Evolutionary conservation across 441 rosid species (phyloP).

Genomic region (Gossypium aridum): DNA sequence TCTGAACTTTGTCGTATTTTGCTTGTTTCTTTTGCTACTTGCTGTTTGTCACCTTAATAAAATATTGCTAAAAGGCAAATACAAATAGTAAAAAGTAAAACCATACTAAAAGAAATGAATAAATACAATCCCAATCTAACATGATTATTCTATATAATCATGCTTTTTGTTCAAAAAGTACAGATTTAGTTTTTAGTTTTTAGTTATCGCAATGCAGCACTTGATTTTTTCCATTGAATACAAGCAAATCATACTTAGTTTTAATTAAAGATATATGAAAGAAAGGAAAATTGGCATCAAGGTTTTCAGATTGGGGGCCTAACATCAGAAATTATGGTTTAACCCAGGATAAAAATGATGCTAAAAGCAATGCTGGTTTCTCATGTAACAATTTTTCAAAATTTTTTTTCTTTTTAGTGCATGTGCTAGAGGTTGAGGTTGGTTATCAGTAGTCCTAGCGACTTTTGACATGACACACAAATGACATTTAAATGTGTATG

Average conservation of each 20-base stretch:
- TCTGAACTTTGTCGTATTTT: not conserved
- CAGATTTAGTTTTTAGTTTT: not conserved
- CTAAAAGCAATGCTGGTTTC: not conserved
- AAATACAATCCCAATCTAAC: not conserved
- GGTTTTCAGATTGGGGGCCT: not conserved
- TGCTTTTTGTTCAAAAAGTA: not conserved
- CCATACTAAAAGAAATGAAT: not conserved
- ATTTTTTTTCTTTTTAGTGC: not conserved
- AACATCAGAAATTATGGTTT: not conserved
- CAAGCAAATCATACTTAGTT: not conserved
- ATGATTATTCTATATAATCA: not conserved
- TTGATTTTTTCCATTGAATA: not conserved
- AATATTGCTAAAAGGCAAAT: not conserved
- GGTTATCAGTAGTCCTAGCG: not conserved
- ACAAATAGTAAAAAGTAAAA: not conserved
- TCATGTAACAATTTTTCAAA: not conserved
- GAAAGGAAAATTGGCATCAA: not conserved
- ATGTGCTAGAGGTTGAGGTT: not conserved
- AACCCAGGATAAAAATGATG: not conserved
- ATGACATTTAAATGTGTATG: not conserved
- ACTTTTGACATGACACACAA: not conserved
- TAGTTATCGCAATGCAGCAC: not conserved
- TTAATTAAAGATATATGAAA: not conserved
- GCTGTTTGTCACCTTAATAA: not conserved
- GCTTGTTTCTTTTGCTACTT: not conserved